Evolutionary conservation across 441 rosid species (phyloP).

Genomic region (Populus hybrid): DNA sequence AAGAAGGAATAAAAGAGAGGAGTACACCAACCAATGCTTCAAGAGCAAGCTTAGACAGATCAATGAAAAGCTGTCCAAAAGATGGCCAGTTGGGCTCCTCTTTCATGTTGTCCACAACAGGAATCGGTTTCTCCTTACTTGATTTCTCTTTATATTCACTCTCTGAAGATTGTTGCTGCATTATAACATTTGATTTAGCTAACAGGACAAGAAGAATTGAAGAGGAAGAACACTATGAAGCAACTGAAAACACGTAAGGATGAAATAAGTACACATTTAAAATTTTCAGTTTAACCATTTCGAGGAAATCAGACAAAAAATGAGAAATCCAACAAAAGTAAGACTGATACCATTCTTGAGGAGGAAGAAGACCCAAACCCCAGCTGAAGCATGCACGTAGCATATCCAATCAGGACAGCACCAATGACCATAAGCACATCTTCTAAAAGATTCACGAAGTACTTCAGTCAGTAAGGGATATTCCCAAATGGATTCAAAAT

Average conservation of each 20-base stretch:
- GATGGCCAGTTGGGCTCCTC: slow-evolving; percentile 94
- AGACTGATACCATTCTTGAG: slow-evolving; percentile 42
- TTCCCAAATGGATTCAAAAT: not conserved
- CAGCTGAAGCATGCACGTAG: slow-evolving; percentile 69
- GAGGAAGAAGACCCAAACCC: slow-evolving; percentile 62
- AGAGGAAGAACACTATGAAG: not conserved
- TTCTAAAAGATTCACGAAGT: slow-evolving; percentile 27
- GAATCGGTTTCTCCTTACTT: slow-evolving; percentile 47
- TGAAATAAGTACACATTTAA: not conserved
- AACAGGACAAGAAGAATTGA: not conserved
- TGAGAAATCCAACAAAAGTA: not conserved
- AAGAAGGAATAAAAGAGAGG: slow-evolving; percentile 63
- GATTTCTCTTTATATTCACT: slow-evolving; percentile 39
- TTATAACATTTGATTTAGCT: slow-evolving; percentile 15
- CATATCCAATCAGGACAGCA: slow-evolving; percentile 72
- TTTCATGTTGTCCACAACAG: slow-evolving; percentile 34
- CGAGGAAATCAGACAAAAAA: not conserved
- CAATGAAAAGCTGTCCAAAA: slow-evolving; percentile 67
- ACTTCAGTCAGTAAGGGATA: not conserved
- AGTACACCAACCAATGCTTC: slow-evolving; percentile 49
- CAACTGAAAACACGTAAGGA: not conserved
- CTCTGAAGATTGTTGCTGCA: slow-evolving; percentile 42
- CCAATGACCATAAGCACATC: slow-evolving; percentile 82
- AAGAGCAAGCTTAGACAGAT: slow-evolving; percentile 65
- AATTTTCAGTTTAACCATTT: not conserved